Evolutionary conservation across 306 rosid genomes (phyloP).

Genomic region (Dryas drummondii): DNA sequence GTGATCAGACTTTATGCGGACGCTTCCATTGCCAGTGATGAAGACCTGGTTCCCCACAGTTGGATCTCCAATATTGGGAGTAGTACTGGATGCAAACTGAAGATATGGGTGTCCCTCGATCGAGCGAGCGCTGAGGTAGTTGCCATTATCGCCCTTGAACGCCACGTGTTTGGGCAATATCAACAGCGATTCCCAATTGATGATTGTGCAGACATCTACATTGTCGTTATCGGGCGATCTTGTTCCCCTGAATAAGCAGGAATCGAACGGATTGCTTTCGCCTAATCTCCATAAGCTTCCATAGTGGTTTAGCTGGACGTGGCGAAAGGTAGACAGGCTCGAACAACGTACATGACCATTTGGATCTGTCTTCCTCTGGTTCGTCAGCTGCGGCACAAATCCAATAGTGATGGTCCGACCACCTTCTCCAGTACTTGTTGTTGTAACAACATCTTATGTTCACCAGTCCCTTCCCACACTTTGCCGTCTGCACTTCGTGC

Average conservation of each 20-base stretch:
- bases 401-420: not conserved
- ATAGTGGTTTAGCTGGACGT: not conserved
- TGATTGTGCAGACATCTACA: not conserved
- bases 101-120: not conserved
- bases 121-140: not conserved
- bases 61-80: not conserved
- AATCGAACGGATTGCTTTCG: not conserved
- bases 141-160: conserved; percentile 2
- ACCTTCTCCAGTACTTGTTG: not conserved
- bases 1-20: too few species aligned
- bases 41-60: too few species aligned
- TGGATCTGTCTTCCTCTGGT: conserved; percentile 1
- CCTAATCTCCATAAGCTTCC: too few species aligned
- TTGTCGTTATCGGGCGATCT: not conserved
- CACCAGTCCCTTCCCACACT: too few species aligned
- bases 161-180: conserved; percentile 8
- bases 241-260: not conserved
- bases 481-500: too few species aligned
- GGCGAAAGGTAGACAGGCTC: not conserved
- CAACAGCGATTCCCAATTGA: not conserved
- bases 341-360: conserved; percentile 6
- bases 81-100: not conserved
- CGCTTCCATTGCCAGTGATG: too few species aligned
- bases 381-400: not conserved
- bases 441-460: too few species aligned